Base-by-base conservation (phyloP, 2,329 filamentous ascomycete genomes). In the Truncatella angustata region DNA sequence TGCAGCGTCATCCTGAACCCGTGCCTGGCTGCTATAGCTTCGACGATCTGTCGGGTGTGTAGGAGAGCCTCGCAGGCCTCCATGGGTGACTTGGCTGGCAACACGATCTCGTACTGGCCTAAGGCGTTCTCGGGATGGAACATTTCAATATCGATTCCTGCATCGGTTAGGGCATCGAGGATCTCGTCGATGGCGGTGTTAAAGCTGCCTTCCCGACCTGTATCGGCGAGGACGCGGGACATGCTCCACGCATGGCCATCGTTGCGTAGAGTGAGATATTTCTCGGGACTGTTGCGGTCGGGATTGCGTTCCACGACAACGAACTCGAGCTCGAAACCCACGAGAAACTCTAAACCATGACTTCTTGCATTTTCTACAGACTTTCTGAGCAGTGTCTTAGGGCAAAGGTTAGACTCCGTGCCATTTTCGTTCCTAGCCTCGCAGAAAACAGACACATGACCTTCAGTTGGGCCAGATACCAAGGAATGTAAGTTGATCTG, bases 241-340 rank as follows among this genome's bases (percentile, higher is more conserved):
- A 83, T 80, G 0, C 83, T 85, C 87, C 88, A 93, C 1, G 85
- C 84, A 60, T 93, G 88, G 1, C 83, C 84, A 42, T 78, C 75
- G 6, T 79, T 79, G n/a, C 78, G 65, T 0, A 87, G 74, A 1
- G 69, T 62, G 6, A 70, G 67, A 36, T 70, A 73, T 4, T 68
- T 66, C 2, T 63, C 56, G 9, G 64, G 58, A 1, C 58, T 54
- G 4, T 56, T 58, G 14, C 66, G 56, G 23, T 68, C 60, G 6
- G 63, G 59, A 30, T 68, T 61, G 18, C 77, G 76, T 36, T 77
- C 76, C 57, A 93, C 73, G 57, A 95, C 85, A 1, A 89, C 77
- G 9, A 94, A 81, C 67, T 95, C 90, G 36, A 95, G 83, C 67
- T 96, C 91, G 58, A 94, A 95, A 0, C 90, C 91, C 14, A 91